These are phyloP conservation scores for Rhodotorula sp. DNA, from an alignment of 1,284 basidiomycete genomes.

Conservation along the genomic window DNA sequence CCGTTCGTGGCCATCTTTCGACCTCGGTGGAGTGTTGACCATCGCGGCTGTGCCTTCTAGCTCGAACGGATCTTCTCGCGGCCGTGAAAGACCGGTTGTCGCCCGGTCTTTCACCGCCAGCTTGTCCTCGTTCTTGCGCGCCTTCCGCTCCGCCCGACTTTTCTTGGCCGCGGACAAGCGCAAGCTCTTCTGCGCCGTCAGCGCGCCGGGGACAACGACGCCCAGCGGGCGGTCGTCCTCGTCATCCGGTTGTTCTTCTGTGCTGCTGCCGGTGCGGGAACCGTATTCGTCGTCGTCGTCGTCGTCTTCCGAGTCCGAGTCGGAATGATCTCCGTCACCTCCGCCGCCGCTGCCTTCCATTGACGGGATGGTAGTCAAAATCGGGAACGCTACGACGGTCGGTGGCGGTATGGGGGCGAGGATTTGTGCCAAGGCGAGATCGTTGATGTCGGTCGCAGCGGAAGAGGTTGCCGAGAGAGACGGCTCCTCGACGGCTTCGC, in stretches of 20 bases:
- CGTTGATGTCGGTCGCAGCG: constrained; percentile 4
- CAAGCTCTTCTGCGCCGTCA: constrained; percentile 73
- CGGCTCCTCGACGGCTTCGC: no score
- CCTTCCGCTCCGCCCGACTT: constrained; percentile 9
- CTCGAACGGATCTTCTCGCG: constrained; percentile 56
- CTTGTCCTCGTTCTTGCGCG: constrained; percentile 6
- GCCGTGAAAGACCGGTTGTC: background rate
- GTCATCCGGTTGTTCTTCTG: constrained; percentile 5
- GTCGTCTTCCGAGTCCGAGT: background rate
- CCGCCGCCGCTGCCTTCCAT: background rate
- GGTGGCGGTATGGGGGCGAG: background rate
- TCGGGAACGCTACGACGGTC: constrained; percentile 7
- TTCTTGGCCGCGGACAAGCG: constrained; percentile 50
- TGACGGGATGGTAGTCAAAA: background rate
- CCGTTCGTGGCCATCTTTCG: background rate
- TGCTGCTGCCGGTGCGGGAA: constrained; percentile 11
- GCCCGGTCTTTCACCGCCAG: background rate
- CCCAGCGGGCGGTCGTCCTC: constrained; percentile 74
- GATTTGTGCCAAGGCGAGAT: constrained; percentile 8
- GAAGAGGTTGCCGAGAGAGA: background rate
- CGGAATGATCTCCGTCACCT: background rate
- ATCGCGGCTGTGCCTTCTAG: constrained; percentile 50
- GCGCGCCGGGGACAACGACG: constrained; percentile 66
- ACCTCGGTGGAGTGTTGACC: constrained; percentile 9
- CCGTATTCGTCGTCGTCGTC: constrained; percentile 3